These are phyloP conservation scores for Acrocalymma vagum DNA, from an alignment of 2,329 filamentous ascomycete genomes.

Conservation along the genomic window DNA sequence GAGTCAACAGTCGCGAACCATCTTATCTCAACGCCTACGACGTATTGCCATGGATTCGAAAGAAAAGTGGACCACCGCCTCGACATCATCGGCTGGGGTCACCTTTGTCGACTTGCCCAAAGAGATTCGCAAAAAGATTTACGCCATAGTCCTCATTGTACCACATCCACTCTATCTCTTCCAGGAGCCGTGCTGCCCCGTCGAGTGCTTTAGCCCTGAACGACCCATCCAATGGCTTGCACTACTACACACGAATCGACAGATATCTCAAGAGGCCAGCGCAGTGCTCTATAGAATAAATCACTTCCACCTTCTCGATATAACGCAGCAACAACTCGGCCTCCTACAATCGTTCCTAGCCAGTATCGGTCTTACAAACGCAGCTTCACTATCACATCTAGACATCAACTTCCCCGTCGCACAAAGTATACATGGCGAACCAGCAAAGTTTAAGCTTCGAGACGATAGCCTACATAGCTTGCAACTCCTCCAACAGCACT, in stretches of 20 bases:
- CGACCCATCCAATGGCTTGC: slow-evolving; percentile 13
- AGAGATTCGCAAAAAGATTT: slow-evolving; percentile 13
- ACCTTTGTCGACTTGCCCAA: slow-evolving; percentile 13
- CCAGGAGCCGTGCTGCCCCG: slow-evolving; percentile 13
- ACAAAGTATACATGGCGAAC: slow-evolving; percentile 9
- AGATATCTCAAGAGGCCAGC: slow-evolving; percentile 14
- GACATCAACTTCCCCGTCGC: slow-evolving; percentile 20
- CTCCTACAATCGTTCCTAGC: slow-evolving; percentile 19
- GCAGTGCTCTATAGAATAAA: slow-evolving; percentile 18
- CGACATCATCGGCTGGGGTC: slow-evolving; percentile 3
- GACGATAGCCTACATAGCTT: slow-evolving; percentile 14
- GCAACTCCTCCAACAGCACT: slow-evolving; percentile 15
- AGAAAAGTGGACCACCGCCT: not conserved
- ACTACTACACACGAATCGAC: slow-evolving; percentile 12
- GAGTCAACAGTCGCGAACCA: too few species aligned
- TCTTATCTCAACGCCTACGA: too few species aligned
- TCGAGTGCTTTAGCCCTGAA: slow-evolving; percentile 16
- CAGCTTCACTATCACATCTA: slow-evolving; percentile 17
- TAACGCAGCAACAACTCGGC: slow-evolving; percentile 14
- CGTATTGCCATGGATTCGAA: slow-evolving; percentile 7
- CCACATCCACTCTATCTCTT: slow-evolving; percentile 16
- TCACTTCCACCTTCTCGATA: slow-evolving; percentile 20
- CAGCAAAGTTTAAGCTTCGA: slow-evolving; percentile 11
- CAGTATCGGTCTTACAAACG: slow-evolving; percentile 15
- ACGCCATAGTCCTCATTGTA: slow-evolving; percentile 10